Evolutionary conservation across 768 basidiomycete genomes (phyloP).

Genomic region (Leucosporidium scottii): DNA sequence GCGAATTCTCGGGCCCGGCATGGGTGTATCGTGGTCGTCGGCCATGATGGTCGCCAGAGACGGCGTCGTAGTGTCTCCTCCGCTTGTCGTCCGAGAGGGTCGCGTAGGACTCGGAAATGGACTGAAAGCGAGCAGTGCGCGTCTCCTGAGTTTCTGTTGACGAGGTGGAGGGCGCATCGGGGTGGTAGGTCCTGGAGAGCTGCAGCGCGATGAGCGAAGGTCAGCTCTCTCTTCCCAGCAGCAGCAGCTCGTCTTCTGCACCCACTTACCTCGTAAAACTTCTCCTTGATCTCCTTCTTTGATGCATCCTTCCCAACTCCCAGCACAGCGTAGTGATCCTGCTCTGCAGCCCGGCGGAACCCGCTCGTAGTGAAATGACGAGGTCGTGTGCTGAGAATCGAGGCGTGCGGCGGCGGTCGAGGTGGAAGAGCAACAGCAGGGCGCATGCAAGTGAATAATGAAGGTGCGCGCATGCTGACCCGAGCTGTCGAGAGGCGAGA

Average conservation of each 20-base stretch:
- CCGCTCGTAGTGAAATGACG: background rate
- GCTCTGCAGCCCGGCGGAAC: slow-evolving; percentile 1
- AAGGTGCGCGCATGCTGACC: no score
- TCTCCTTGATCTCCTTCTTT: slow-evolving; percentile 23
- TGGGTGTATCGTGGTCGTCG: background rate
- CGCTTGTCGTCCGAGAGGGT: slow-evolving; percentile 25
- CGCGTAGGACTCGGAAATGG: slow-evolving; percentile 25
- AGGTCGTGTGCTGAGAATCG: background rate
- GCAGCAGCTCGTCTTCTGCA: background rate
- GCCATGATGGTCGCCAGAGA: background rate
- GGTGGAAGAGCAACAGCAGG: no score
- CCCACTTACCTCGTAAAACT: slow-evolving; percentile 28
- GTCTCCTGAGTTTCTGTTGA: slow-evolving; percentile 19
- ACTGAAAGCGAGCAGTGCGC: slow-evolving; percentile 22
- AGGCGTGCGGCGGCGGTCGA: background rate
- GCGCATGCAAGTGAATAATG: no score
- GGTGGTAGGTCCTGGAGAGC: slow-evolving; percentile 31
- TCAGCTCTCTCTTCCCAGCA: background rate
- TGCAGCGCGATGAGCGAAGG: background rate
- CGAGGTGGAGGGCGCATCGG: slow-evolving; percentile 29
- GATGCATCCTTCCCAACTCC: slow-evolving; percentile 6
- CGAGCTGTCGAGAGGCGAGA: no score
- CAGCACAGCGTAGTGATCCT: slow-evolving; percentile 26
- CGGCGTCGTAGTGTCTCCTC: slow-evolving; percentile 19
- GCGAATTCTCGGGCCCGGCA: background rate